These are phyloP conservation scores for Yamadazyma membranifaciens DNA, from an alignment of 1,139 yeast genomes.

Conservation along the genomic window DNA sequence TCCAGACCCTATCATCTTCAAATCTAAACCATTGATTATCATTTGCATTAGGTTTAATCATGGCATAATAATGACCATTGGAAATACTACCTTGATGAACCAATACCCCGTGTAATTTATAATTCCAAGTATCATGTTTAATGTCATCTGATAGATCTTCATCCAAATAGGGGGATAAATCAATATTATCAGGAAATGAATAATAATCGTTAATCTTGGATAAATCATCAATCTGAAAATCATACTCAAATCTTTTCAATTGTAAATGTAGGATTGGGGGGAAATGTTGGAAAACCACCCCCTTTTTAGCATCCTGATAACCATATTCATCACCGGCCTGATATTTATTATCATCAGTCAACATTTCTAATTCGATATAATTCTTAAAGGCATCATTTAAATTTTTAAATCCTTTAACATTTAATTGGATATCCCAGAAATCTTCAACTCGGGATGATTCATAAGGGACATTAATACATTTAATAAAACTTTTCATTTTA, in stretches of 20 bases:
- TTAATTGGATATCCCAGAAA: conserved; percentile 96
- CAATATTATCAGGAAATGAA: conserved; percentile 84
- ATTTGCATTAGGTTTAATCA: conserved; percentile 72
- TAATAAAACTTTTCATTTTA: conserved; percentile 91
- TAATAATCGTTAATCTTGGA: conserved; percentile 90
- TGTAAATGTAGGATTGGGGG: conserved; percentile 95
- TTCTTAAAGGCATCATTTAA: conserved; percentile 77
- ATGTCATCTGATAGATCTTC: conserved; percentile 46
- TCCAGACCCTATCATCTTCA: conserved; percentile 93
- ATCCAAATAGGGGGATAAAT: conserved; percentile 76
- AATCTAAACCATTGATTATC: conserved; percentile 82
- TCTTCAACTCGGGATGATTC: conserved; percentile 93
- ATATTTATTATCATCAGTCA: conserved; percentile 94
- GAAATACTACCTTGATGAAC: conserved; percentile 96
- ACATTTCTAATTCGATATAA: conserved; percentile 83
- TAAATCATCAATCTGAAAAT: conserved; percentile 84
- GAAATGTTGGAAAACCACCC: conserved; percentile 85
- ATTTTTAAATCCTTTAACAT: conserved; percentile 79
- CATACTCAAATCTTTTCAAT: conserved; percentile 91
- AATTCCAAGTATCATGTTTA: conserved; percentile 63
- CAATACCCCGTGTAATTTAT: conserved; percentile 85
- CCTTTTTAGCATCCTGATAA: conserved; percentile 93
- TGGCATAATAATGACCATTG: conserved; percentile 94
- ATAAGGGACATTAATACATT: conserved; percentile 92
- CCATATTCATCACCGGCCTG: conserved; percentile 86